Percentiles rank a stretch among this genome's conserved stretches.
phyloP scores from a whole-genome alignment of 2,329 filamentous ascomycete species.

The Pseudovirgaria hyperparasitica region DNA sequence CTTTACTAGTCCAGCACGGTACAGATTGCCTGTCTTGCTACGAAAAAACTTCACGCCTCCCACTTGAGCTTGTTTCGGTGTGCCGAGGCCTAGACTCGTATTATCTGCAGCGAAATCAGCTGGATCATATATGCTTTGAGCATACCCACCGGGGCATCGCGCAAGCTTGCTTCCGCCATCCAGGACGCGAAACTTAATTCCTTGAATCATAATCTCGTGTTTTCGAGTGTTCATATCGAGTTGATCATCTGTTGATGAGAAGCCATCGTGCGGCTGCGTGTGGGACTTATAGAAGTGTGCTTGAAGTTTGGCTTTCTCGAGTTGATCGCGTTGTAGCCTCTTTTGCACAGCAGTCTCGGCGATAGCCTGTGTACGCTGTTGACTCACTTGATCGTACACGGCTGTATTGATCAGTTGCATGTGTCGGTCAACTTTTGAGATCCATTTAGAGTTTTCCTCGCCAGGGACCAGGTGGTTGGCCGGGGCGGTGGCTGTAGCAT shows the following conservation, averaged over 20 bases:
- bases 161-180: constrained; percentile 74
- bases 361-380: constrained; percentile 56
- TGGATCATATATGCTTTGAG: constrained; percentile 2
- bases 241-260: constrained; percentile 2
- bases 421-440: constrained; percentile 62
- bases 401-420: constrained; percentile 72
- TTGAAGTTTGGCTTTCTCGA: constrained; percentile 47
- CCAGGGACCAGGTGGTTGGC: background rate
- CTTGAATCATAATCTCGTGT: constrained; percentile 56
- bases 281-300: constrained; percentile 26
- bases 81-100: constrained; percentile 48
- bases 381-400: constrained; percentile 61
- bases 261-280: constrained; percentile 6
- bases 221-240: background rate
- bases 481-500: constrained; percentile 18
- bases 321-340: constrained; percentile 39
- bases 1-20: constrained; percentile 62
- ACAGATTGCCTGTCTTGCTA: constrained; percentile 79
- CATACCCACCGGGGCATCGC: constrained; percentile 59
- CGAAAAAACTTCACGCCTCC: constrained; percentile 73
- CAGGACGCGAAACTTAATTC: constrained; percentile 59
- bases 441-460: constrained; percentile 38
- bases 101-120: constrained; percentile 37
- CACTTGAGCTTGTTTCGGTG: constrained; percentile 60
- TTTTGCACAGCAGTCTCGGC: constrained; percentile 53